Base-by-base conservation (phyloP, 768 basidiomycete species). In the Megacollybia marginata region DNA sequence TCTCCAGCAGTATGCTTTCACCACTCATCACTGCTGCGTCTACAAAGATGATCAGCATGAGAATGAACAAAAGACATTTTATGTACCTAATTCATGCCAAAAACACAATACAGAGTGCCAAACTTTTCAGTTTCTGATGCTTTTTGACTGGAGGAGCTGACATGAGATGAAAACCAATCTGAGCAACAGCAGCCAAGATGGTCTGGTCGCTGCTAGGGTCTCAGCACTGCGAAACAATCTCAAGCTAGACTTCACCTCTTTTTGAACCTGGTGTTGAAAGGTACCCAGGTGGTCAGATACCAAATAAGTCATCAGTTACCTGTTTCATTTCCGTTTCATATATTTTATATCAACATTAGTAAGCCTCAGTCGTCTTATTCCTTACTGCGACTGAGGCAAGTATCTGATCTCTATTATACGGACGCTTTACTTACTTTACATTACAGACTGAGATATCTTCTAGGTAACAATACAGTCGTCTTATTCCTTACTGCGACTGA, bases 171-270 rank as follows among this genome's bases (percentile, higher is more conserved):
- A 82, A 90, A 6, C 88, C 89, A 55, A 89, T 82, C 42, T 72
- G 71, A 8, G 90, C 81, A 57, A 92, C 88, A 13, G 86, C 78
- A 19, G 85, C 82, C 49, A 87, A 70, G 35, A 92, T 83, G 47
- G 75, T 83, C 55, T 75, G 73, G 56, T 89, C 86, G 49, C 87
- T 87, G 51, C 15, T 38, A 32, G 8, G 18, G n/a, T 40, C 47
- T 55, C 45, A 58, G 53, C 35, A 16, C 49, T n/a, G 10, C 12
- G 46, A 20, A 15, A 44, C 50, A 42, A 53, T 51, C 20, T 46
- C 19, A 46, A 19, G 12, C 35, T 16, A 23, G 32, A 19, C 35
- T 50, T 46, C 18, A 89, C 89, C 81, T 85, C 59, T 75, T 78
- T 69, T 90, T 84, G 50, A 83, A 80, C 50, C 77, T n/a, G n/a